Evolutionary conservation across 2,329 filamentous ascomycete species (phyloP).

Genomic region (Aspergillus aculeatus): DNA sequence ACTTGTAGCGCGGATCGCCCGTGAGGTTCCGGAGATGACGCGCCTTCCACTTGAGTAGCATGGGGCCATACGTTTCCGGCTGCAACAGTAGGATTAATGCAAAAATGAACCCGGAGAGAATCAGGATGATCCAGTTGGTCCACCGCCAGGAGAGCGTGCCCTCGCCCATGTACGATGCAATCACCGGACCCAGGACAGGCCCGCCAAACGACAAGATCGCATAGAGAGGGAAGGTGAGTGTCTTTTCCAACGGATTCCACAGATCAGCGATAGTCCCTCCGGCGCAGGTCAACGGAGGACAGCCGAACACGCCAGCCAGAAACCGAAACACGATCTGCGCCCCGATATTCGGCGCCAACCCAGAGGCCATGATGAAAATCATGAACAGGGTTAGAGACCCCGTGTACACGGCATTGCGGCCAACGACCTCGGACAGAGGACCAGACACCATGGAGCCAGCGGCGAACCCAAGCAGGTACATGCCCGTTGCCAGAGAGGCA

Average conservation of each 20-base stretch:
- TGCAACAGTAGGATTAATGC: constrained; percentile 44
- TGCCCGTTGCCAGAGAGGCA: constrained; percentile 50
- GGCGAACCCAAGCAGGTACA: constrained; percentile 49
- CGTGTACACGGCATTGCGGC: constrained; percentile 52
- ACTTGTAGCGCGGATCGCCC: constrained; percentile 48
- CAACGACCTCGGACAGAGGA: constrained; percentile 50
- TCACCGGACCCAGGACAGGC: constrained; percentile 23
- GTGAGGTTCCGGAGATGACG: constrained; percentile 41
- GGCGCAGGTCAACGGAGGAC: constrained; percentile 47
- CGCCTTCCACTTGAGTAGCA: constrained; percentile 47
- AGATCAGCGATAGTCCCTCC: constrained; percentile 50
- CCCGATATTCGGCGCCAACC: constrained; percentile 50
- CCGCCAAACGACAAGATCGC: constrained; percentile 47
- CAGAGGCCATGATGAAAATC: constrained; percentile 51
- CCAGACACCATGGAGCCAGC: constrained; percentile 50
- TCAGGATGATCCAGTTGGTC: constrained; percentile 47
- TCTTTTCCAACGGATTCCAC: constrained; percentile 49
- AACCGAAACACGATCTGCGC: constrained; percentile 53
- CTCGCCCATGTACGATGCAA: constrained; percentile 25
- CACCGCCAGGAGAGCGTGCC: constrained; percentile 37
- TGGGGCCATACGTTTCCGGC: constrained; percentile 52
- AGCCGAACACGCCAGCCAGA: constrained; percentile 50
- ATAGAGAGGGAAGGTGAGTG: constrained; percentile 52
- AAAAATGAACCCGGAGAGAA: constrained; percentile 37
- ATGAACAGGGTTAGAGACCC: constrained; percentile 48